These are phyloP conservation scores for Tanacetum coccineum DNA, from an alignment of 129 eudicot genomes.

Conservation along the genomic window DNA sequence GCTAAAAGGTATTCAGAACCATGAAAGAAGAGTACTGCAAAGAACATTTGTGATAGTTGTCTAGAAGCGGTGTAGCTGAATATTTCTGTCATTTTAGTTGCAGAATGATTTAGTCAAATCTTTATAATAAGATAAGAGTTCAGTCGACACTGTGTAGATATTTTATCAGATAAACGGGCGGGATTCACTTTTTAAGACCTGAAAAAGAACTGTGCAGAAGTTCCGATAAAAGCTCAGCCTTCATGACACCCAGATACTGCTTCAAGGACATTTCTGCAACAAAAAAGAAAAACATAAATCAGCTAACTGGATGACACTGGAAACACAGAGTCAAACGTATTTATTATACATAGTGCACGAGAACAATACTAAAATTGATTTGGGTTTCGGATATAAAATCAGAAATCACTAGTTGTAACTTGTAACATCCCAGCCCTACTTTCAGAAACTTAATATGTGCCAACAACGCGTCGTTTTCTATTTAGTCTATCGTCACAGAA, in stretches of 20 bases:
- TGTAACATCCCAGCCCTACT: too few relatives aligned
- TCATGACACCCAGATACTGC: conserved; percentile 23
- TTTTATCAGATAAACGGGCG: conserved; percentile 7
- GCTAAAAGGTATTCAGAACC: conserved; percentile 76
- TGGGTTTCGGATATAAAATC: background rate
- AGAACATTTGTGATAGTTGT: conserved; percentile 63
- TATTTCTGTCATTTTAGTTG: conserved; percentile 57
- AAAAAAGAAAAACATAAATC: background rate
- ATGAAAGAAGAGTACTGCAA: conserved; percentile 71
- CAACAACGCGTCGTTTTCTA: too few relatives aligned
- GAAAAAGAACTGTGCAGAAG: conserved; percentile 26
- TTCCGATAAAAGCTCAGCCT: conserved; percentile 11
- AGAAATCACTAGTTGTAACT: too few relatives aligned
- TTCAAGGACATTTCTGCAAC: conserved; percentile 37
- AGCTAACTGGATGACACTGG: background rate
- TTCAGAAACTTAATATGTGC: too few relatives aligned
- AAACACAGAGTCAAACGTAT: background rate
- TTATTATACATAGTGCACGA: background rate
- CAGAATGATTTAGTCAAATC: conserved; percentile 26
- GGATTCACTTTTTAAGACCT: conserved; percentile 30
- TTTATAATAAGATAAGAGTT: conserved; percentile 12
- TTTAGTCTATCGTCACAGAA: too few relatives aligned
- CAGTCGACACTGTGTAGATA: background rate
- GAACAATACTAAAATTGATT: background rate
- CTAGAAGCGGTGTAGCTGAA: conserved; percentile 58